These are phyloP conservation scores for Schizochytrium sp. DNA, from an alignment of 108 stramenopile species.

Conservation along the genomic window DNA sequence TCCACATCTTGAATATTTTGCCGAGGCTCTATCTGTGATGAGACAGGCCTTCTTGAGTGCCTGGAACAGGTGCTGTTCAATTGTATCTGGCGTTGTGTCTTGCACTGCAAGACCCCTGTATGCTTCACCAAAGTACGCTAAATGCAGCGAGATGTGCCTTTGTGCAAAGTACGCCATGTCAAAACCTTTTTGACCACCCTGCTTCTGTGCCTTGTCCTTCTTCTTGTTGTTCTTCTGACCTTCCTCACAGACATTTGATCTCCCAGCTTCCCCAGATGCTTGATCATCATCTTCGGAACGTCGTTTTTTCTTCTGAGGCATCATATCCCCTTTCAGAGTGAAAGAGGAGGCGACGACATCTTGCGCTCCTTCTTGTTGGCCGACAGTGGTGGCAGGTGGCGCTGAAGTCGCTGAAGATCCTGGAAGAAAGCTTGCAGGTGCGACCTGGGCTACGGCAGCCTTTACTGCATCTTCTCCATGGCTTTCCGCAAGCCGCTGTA, in stretches of 20 bases:
- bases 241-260: background rate
- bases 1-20: constrained; percentile 91
- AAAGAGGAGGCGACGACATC: too few relatives aligned
- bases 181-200: constrained; percentile 39
- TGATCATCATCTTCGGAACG: background rate
- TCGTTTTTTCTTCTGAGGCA: background rate
- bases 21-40: constrained; percentile 69
- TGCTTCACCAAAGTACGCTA: constrained; percentile 88
- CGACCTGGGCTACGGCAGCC: constrained; percentile 10
- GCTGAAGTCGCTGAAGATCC: background rate
- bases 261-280: background rate
- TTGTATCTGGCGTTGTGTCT: constrained; percentile 77
- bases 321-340: too few relatives aligned
- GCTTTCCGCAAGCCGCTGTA: background rate
- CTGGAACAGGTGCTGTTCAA: constrained; percentile 86
- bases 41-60: constrained; percentile 84
- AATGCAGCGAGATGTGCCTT: constrained; percentile 87
- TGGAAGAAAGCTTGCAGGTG: background rate
- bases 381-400: background rate
- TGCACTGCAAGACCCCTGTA: constrained; percentile 88
- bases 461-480: constrained; percentile 1
- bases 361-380: too few relatives aligned
- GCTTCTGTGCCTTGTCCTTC: background rate
- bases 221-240: background rate
- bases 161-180: constrained; percentile 46